Conservation (phyloP, 2,329 filamentous ascomycete genomes). For the Fusarium sp. region DNA sequence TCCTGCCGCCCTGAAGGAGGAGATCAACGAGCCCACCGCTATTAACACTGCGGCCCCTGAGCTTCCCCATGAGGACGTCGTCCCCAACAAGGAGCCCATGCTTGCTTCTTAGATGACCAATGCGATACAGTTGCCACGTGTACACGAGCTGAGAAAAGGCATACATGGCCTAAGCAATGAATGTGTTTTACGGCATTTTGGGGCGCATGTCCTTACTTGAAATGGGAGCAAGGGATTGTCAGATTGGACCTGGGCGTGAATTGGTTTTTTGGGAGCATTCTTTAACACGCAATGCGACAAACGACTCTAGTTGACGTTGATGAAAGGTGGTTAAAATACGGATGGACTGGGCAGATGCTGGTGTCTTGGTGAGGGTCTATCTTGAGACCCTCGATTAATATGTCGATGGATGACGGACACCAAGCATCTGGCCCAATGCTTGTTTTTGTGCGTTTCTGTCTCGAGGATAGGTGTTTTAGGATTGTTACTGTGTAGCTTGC, state of each 20-base stretch:
- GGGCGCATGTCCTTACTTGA: conserved; percentile 49
- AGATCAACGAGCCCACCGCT: conserved; percentile 44
- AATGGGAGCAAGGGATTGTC: conserved; percentile 46
- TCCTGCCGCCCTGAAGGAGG: conserved; percentile 47
- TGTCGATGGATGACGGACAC: conserved; percentile 32
- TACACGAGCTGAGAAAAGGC: conserved; percentile 48
- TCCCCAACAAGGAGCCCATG: conserved; percentile 47
- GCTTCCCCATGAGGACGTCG: conserved; percentile 43
- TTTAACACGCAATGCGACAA: conserved; percentile 47
- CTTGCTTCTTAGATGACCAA: conserved; percentile 49
- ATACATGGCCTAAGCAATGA: conserved; percentile 48
- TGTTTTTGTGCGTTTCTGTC: conserved; percentile 44
- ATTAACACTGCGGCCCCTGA: conserved; percentile 49
- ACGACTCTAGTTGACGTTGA: conserved; percentile 47
- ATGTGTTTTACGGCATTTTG: conserved; percentile 50
- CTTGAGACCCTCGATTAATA: conserved; percentile 42
- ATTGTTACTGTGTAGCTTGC: conserved; percentile 48
- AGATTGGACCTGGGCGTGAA: conserved; percentile 48
- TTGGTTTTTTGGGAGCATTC: conserved; percentile 49
- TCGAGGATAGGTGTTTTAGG: conserved; percentile 50
- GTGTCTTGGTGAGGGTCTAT: conserved; percentile 21
- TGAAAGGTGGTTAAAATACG: conserved; percentile 45
- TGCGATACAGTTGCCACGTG: conserved; percentile 47
- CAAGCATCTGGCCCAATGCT: conserved; percentile 37
- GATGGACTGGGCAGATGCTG: conserved; percentile 37